Percentiles rank a stretch among this genome's conserved stretches.
Conservation (phyloP, 768 basidiomycete genomes). For the Boletus tylopilopsis region DNA sequence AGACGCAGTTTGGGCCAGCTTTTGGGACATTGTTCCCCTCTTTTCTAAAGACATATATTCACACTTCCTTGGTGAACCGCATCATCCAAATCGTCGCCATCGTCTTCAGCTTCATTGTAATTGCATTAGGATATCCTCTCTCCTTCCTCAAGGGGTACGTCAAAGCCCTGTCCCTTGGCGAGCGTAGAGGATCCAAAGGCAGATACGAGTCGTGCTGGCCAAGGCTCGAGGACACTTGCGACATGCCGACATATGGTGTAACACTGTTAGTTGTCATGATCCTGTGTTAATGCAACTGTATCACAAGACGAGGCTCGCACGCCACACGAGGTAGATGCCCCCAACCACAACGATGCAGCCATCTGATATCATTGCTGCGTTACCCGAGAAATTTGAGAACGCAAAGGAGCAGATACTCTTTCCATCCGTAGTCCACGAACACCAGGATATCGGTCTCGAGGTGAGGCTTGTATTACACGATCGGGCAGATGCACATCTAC, state of each 20-base stretch:
- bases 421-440: slow-evolving; percentile 61
- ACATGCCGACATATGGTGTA: no score
- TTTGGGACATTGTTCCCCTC: slow-evolving; percentile 79
- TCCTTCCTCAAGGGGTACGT: slow-evolving; percentile 54
- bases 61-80: slow-evolving; percentile 38
- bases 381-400: slow-evolving; percentile 53
- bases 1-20: slow-evolving; percentile 80
- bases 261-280: not conserved
- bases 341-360: slow-evolving; percentile 16
- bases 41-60: no score
- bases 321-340: not conserved
- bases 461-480: slow-evolving; percentile 35
- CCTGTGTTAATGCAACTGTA: not conserved
- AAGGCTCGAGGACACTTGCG: slow-evolving; percentile 43
- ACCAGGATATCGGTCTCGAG: slow-evolving; percentile 60
- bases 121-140: slow-evolving; percentile 72
- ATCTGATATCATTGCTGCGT: slow-evolving; percentile 50
- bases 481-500: not conserved
- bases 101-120: slow-evolving; percentile 51
- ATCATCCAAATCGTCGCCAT: slow-evolving; percentile 70
- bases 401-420: slow-evolving; percentile 77
- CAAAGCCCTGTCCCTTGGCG: slow-evolving; percentile 63
- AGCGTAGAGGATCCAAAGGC: slow-evolving; percentile 63
- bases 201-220: slow-evolving; percentile 54
- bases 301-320: no score